Evolutionary conservation across 1,139 yeast genomes (phyloP), one percentile per base, ranked within the genome.

Genomic region (Magnusiomyces ingens): DNA sequence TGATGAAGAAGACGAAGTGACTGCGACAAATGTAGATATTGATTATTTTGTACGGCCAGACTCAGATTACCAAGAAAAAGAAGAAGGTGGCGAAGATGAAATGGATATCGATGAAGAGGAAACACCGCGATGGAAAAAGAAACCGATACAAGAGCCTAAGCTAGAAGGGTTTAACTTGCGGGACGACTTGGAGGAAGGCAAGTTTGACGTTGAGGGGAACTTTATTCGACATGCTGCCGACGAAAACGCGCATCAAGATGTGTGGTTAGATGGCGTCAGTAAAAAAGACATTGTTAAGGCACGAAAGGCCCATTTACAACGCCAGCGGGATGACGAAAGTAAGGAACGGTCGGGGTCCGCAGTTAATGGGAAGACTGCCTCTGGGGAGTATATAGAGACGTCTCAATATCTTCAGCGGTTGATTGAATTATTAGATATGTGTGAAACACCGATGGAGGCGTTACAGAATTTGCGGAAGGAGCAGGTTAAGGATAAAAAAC

Each of bases 361-460:
- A 2, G 29, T 29, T 4, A 13, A 19, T 2, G 12, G 32, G 26
- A 12, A 29, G 15, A 4, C 36, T 11, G 19, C 42, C 6, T 19
- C 15, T 19, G 35, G 15, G 22, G 19, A 46, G 2, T 46, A 26
- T 18, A 32, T 45, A 32, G 38, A 50, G 2, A 36, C 38, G 19
- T 35, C 50, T 2, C 51, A 49, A 12, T 38, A 49, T n/a, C 38
- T 52, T 37, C 21, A 19, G n/a, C 41, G 43, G 15, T 37, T 54
- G 17, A 75, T 84, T 2, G 67, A 59, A 0, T 35, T 66, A 1
- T 66, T 85, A 44, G 78, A 81, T 43, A 80, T 84, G 0, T 84
- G 80, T 2, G 93, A 85, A 63, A 75, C 84, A 0, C 78, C 87
- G 1, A 59, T 82, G 64, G 91, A 85, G 60, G 81, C 85, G 0